Conservation (phyloP, 78 protist species). For the Chrysochromulina parva region DNA sequence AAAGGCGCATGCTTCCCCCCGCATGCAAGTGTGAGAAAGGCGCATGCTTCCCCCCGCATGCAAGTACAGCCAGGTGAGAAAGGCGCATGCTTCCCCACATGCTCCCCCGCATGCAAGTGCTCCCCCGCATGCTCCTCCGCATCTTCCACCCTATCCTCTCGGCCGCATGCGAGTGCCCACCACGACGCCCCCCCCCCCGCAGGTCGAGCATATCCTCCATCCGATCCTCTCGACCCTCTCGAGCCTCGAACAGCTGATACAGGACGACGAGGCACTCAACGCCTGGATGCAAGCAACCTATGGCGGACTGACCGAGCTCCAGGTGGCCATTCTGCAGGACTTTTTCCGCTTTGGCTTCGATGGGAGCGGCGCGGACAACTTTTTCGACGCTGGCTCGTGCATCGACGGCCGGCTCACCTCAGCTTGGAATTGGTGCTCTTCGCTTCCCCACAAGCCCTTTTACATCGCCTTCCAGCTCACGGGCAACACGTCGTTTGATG, state of each 20-base stretch:
- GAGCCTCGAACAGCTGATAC: constrained; percentile 14
- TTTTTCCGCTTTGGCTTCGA: constrained; percentile 82
- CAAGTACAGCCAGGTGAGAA: no score
- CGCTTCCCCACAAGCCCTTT: constrained; percentile 29
- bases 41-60: no score
- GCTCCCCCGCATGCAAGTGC: neutral
- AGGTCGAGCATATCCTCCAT: constrained; percentile 67
- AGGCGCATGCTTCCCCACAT: neutral
- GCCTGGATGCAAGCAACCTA: neutral
- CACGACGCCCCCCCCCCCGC: neutral
- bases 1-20: no score
- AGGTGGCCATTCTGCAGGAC: constrained; percentile 71
- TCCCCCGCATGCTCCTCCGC: neutral
- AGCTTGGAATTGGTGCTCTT: constrained; percentile 64
- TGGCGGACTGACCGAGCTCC: neutral
- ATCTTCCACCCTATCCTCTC: neutral
- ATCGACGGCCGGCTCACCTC: constrained; percentile 59
- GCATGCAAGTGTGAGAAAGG: no score
- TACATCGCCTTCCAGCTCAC: constrained; percentile 34
- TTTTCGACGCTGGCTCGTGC: constrained; percentile 88
- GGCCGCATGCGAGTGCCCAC: neutral
- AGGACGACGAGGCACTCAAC: neutral
- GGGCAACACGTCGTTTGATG: constrained; percentile 33
- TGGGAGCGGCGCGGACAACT: constrained; percentile 84
- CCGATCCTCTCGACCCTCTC: constrained; percentile 74